Conservation (phyloP, 2,329 filamentous ascomycete genomes). For the Pyrenochaeta sp. region DNA sequence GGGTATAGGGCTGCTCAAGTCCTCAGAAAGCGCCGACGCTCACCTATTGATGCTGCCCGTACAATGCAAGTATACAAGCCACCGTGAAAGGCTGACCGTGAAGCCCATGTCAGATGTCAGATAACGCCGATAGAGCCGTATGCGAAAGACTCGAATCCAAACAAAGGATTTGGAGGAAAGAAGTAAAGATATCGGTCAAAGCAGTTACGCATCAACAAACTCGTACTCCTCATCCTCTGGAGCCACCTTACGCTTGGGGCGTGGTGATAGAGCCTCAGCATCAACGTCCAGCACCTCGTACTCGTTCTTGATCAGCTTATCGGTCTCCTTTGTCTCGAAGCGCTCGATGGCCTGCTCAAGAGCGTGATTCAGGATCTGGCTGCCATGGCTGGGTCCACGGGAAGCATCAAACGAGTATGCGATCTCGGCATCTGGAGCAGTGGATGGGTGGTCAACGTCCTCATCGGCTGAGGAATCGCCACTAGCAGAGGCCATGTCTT, state of each 20-base stretch:
- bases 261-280: slow-evolving; percentile 44
- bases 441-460: slow-evolving; percentile 54
- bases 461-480: slow-evolving; percentile 56
- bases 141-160: slow-evolving; percentile 30
- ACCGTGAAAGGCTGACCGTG: slow-evolving; percentile 25
- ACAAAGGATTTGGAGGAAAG: slow-evolving; percentile 9
- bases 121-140: slow-evolving; percentile 32
- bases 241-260: slow-evolving; percentile 40
- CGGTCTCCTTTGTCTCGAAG: slow-evolving; percentile 67
- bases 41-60: slow-evolving; percentile 52
- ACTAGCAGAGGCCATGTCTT: slow-evolving; percentile 54
- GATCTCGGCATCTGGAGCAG: slow-evolving; percentile 59
- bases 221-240: slow-evolving; percentile 53
- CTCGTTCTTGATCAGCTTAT: slow-evolving; percentile 67
- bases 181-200: slow-evolving; percentile 5
- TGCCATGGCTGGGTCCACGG: slow-evolving; percentile 60
- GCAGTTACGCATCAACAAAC: slow-evolving; percentile 45
- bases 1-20: slow-evolving; percentile 52
- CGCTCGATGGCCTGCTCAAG: slow-evolving; percentile 66
- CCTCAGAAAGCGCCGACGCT: slow-evolving; percentile 54
- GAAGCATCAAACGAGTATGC: slow-evolving; percentile 64
- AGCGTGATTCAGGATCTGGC: slow-evolving; percentile 65
- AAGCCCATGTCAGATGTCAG: slow-evolving; percentile 21
- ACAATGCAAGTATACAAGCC: slow-evolving; percentile 37
- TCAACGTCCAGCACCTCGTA: slow-evolving; percentile 63